A percentile compares a stretch with the other conserved stretches of the same genome.
Conservation (phyloP, 352 stramenopile genomes). For the Phytophthora gonapodyides region DNA sequence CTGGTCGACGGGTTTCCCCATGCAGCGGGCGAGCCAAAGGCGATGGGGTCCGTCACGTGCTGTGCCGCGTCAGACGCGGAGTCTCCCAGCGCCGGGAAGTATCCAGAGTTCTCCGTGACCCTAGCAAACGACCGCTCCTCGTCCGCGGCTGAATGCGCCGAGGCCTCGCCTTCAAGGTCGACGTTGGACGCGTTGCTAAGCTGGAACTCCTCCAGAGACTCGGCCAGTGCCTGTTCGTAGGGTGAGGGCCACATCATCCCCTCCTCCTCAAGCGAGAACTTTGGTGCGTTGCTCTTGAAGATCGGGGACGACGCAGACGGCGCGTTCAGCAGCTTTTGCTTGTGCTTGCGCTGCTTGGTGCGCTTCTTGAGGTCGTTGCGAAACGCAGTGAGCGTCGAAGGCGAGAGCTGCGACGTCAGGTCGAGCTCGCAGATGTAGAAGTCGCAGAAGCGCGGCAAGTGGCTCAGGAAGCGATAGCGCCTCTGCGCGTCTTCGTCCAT, state of each 20-base stretch:
- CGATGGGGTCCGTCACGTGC: slow-evolving; percentile 12
- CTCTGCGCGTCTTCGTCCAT: slow-evolving; percentile 87
- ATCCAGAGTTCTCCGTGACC: slow-evolving; percentile 75
- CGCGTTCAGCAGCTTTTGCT: slow-evolving; percentile 42
- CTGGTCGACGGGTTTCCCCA: slow-evolving; percentile 46
- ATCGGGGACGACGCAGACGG: slow-evolving; percentile 36
- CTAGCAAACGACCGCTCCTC: slow-evolving; percentile 69
- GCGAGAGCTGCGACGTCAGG: slow-evolving; percentile 67
- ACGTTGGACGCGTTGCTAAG: slow-evolving; percentile 22
- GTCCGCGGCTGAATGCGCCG: slow-evolving; percentile 20
- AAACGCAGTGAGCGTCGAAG: slow-evolving; percentile 65
- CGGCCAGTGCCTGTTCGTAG: slow-evolving; percentile 48
- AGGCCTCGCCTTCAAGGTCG: slow-evolving; percentile 25
- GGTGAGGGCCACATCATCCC: slow-evolving; percentile 61
- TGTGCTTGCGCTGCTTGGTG: slow-evolving; percentile 64
- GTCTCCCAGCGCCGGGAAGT: slow-evolving; percentile 62
- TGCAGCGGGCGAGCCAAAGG: slow-evolving; percentile 41
- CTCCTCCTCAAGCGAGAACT: slow-evolving; percentile 65
- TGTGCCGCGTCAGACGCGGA: slow-evolving; percentile 8
- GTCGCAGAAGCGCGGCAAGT: slow-evolving; percentile 86
- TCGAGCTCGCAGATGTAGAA: slow-evolving; percentile 91
- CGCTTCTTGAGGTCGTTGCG: slow-evolving; percentile 80
- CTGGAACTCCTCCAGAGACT: slow-evolving; percentile 50
- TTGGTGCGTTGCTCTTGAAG: slow-evolving; percentile 33
- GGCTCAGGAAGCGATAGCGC: slow-evolving; percentile 86